These are phyloP conservation scores for Hericium rajendrae DNA, from an alignment of 768 basidiomycete species.

Conservation along the genomic window DNA sequence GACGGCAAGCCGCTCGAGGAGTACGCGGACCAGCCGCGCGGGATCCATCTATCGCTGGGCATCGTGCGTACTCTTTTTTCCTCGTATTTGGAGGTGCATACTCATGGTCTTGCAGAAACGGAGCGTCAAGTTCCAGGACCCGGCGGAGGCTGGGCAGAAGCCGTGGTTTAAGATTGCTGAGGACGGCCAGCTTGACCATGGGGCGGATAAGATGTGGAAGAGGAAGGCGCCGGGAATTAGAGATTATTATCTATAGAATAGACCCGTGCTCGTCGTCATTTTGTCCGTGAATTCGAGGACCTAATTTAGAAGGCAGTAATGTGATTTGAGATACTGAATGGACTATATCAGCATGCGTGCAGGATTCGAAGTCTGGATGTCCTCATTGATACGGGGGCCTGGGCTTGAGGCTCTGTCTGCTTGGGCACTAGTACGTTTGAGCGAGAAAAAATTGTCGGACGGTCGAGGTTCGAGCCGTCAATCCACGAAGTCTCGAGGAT, in stretches of 20 bases:
- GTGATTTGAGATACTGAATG: too few species aligned
- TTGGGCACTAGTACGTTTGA: too few species aligned
- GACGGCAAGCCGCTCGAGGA: background rate
- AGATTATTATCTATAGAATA: constrained; percentile 1
- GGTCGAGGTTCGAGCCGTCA: too few species aligned
- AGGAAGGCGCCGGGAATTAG: constrained; percentile 17
- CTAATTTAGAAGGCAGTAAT: too few species aligned
- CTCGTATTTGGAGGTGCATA: background rate
- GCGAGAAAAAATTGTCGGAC: too few species aligned
- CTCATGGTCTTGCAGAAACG: constrained; percentile 6
- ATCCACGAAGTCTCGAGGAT: too few species aligned
- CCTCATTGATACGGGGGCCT: too few species aligned
- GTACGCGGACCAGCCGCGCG: constrained; percentile 1
- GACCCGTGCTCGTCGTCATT: too few species aligned
- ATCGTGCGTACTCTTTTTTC: constrained; percentile 5
- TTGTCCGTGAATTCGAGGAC: too few species aligned
- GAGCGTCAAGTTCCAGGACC: constrained; percentile 17
- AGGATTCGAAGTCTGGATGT: too few species aligned
- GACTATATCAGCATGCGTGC: too few species aligned
- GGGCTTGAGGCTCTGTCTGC: too few species aligned
- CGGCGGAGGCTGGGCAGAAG: constrained; percentile 5
- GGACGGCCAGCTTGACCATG: constrained; percentile 13
- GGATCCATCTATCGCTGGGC: constrained; percentile 19
- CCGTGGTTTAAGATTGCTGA: constrained; percentile 13
- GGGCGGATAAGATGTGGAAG: constrained; percentile 13